Base-by-base conservation (phyloP, 2,329 filamentous ascomycete genomes). In the Pleurostoma richardsiae region DNA sequence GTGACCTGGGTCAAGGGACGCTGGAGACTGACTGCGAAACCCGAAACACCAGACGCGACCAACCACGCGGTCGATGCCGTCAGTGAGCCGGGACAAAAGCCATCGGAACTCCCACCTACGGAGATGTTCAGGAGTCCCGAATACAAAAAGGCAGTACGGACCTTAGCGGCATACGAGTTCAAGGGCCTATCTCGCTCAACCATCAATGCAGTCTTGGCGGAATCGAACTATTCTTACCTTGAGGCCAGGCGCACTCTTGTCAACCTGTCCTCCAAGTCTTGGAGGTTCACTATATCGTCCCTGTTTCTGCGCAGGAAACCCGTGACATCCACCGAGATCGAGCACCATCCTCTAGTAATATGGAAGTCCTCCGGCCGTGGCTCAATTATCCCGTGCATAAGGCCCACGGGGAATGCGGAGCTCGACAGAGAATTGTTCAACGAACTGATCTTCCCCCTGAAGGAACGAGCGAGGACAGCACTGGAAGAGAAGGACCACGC, bases 161-260 rank as follows among this genome's bases (percentile, higher is more conserved):
- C 70, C n/a, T 70, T 88, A 28, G 77, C 87, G 28, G 85, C 82
- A 64, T 78, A 82, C 47, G 88, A 94, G 64, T 94, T 92, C 69
- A 85, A 82, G 56, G 85, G 83, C 26, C 69, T 92, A 39, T 83
- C 85, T 10, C 79, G 80, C 48, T 88, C 86, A 2, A 83, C 86
- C 4, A 86, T 92, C 65, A 82, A 84, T 59, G 88, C 85, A 6
- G 87, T 94, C 6, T 76, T 94, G 42, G 88, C 87, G 43, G 88
- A 94, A 63, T 82, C 79, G 59, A 94, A 94, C 66, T 83, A 88
- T 65, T 86, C 84, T 6, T 94, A 92, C 57, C 80, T 85, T 27
- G 77, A 84, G 30, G 83, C 86, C 10, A 77, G 88, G 33, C 79
- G 78, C 11, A 87, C 84, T 2, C 77, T 94, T 11, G 77, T 87